Evolutionary conservation across 176 grass and related monocot species (phyloP), one percentile per base, ranked within the genome.

Genomic region (Ananas comosus): DNA sequence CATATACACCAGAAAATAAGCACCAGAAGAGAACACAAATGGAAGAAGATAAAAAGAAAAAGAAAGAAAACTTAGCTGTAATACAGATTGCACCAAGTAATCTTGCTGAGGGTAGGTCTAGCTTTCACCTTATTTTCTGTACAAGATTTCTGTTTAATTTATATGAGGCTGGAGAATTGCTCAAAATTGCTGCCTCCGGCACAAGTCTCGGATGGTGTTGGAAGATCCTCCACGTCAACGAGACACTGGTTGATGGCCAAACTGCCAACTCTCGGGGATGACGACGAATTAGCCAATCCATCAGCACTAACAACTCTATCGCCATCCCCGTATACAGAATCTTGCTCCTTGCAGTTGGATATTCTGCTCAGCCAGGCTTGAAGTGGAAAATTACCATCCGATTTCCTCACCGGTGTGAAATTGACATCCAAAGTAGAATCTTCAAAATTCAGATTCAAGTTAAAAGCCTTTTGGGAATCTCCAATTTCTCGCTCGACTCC

Each of bases 301-400:
- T 74, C 19, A 52, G 85, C 68, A 29, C 51, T 28, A 63, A 61
- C 48, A 56, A 8, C 67, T 48, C 22, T 56, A 19, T 66, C 52
- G 64, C 10, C 13, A 13, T 73, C 24, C 72, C 53, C 68, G 51
- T 2, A 13, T 9, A 53, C 49, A 66, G 88, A 84, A 73, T 67
- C 65, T 65, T 79, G 81, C 0, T 8, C 65, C 78, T 79, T 78
- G 51, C 21, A 81, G 64, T 71, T 74, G 48, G 64, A 85, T 72
- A 79, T 79, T 82, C 79, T 71, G 0, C 64, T 75, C 69, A 91
- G 79, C 66, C 87, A 74, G 49, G 70, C 75, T 85, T 91, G 75
- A 23, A 91, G 81, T 69, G 88, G 72, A 64, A 48, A 66, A 67
- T 11, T 73, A 73, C 17, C 42, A 24, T 52, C 70, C 72, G 53